Percentiles rank a stretch among this genome's conserved stretches.
These are phyloP conservation scores for Chlamydomonas sphaeroides DNA, from an alignment of 139 green algal genomes.

Conservation along the genomic window DNA sequence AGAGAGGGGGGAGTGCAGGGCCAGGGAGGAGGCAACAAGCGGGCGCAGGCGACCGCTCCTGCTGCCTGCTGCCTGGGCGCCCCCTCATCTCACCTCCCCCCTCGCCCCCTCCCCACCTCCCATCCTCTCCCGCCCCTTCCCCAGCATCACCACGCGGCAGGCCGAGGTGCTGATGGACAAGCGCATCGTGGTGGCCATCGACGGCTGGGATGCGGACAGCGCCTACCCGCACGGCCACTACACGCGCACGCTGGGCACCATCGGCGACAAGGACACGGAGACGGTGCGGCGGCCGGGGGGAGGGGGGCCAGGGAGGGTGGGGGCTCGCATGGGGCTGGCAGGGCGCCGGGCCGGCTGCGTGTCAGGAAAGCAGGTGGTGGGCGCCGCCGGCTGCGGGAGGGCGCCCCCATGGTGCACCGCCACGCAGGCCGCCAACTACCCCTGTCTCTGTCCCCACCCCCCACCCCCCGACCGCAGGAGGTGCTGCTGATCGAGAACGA, in stretches of 20 bases:
- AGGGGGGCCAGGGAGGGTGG: neutral
- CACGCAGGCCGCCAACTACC: no score
- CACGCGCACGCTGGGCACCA: slow-evolving; percentile 82
- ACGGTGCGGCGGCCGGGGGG: slow-evolving; percentile 69
- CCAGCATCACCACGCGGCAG: slow-evolving; percentile 89
- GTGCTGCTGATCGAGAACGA: slow-evolving; percentile 91
- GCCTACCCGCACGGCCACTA: slow-evolving; percentile 84
- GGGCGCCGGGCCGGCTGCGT: no score
- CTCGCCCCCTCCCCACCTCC: neutral
- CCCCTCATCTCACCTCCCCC: no score
- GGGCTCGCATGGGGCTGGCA: neutral
- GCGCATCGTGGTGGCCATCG: slow-evolving; percentile 85
- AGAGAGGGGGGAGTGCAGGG: neutral
- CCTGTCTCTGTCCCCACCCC: neutral
- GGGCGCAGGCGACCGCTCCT: no score
- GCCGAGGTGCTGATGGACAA: slow-evolving; percentile 82
- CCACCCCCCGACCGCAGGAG: slow-evolving; percentile 47
- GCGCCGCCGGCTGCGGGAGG: no score
- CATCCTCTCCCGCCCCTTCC: neutral
- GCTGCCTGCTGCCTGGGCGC: no score
- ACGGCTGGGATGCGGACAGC: slow-evolving; percentile 80
- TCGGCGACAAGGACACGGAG: slow-evolving; percentile 86
- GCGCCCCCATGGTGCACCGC: no score
- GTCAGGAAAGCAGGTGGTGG: no score
- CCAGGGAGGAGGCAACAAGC: neutral